Evolutionary conservation across 176 grass and related monocot species (phyloP).

Genomic region (Oryza meyeriana): DNA sequence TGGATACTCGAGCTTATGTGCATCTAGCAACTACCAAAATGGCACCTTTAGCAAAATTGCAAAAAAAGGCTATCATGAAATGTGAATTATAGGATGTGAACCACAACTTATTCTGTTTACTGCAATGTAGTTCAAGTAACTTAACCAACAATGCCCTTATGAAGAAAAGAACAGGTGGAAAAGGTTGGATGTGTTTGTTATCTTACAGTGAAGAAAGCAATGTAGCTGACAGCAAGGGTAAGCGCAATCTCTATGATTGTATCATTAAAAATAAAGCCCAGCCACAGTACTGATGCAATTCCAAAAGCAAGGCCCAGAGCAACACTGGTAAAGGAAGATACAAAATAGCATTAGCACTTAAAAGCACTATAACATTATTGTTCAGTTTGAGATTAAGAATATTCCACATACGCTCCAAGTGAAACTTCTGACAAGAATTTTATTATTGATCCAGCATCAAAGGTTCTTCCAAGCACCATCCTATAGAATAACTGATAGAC

Average conservation of each 20-base stretch:
- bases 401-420: conserved; percentile 81
- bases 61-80: background rate
- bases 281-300: conserved; percentile 83
- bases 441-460: conserved; percentile 69
- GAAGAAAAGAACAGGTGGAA: background rate
- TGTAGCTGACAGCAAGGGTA: conserved; percentile 95
- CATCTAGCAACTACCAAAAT: background rate
- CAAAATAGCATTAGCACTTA: background rate
- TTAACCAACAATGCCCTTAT: background rate
- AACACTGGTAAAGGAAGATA: conserved; percentile 59
- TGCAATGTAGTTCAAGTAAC: background rate
- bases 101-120: background rate
- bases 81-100: background rate
- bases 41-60: background rate
- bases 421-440: conserved; percentile 88
- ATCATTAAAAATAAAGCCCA: conserved; percentile 96
- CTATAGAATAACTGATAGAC: conserved; percentile 91
- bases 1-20: background rate
- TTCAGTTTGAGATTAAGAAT: background rate
- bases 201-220: conserved; percentile 97
- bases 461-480: conserved; percentile 80
- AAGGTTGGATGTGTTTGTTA: background rate
- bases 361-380: background rate
- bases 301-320: conserved; percentile 87
- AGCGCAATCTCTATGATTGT: conserved; percentile 92